Percentiles rank a stretch among this genome's conserved stretches.
Evolutionary conservation across 2,329 filamentous ascomycete genomes (phyloP).

Genomic region (Trematosphaeria pertusa): DNA sequence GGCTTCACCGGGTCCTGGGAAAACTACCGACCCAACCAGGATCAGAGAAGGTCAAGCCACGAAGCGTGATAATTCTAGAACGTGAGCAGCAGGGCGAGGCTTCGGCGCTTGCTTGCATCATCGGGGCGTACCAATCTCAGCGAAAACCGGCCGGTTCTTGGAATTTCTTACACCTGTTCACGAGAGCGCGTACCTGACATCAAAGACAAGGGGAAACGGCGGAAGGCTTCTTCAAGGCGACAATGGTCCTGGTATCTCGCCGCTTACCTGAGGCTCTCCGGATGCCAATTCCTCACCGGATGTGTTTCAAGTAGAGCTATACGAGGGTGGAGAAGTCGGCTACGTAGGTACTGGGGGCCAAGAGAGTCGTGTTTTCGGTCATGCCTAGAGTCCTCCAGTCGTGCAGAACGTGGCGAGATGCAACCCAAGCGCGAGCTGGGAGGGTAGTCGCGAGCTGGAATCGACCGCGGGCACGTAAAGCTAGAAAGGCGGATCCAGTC

Average conservation of each 20-base stretch:
- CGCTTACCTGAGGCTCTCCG: slow-evolving; percentile 3
- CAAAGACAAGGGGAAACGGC: too few species aligned
- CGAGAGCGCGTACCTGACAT: too few species aligned
- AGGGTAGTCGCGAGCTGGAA: too few species aligned
- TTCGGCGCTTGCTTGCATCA: too few species aligned
- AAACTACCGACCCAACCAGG: too few species aligned
- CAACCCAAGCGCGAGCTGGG: neutral
- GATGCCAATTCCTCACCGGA: neutral
- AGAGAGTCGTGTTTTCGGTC: neutral
- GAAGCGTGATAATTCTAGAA: too few species aligned
- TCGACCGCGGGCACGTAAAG: neutral
- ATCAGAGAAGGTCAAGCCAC: too few species aligned
- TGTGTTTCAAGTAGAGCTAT: slow-evolving; percentile 11
- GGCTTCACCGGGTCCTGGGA: too few species aligned
- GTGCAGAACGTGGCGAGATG: slow-evolving; percentile 9
- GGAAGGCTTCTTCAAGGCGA: neutral
- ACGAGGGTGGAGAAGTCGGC: slow-evolving; percentile 4
- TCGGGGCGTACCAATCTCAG: too few species aligned
- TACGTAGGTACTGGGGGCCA: slow-evolving; percentile 2
- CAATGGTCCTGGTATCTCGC: slow-evolving; percentile 6
- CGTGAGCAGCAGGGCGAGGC: too few species aligned
- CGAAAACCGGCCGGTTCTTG: too few species aligned
- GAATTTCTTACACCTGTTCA: too few species aligned
- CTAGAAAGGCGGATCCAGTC: slow-evolving; percentile 4
- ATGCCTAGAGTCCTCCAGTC: neutral